These are phyloP conservation scores for Candida coleopterorum DNA, from an alignment of 805 yeast species.

Conservation along the genomic window DNA sequence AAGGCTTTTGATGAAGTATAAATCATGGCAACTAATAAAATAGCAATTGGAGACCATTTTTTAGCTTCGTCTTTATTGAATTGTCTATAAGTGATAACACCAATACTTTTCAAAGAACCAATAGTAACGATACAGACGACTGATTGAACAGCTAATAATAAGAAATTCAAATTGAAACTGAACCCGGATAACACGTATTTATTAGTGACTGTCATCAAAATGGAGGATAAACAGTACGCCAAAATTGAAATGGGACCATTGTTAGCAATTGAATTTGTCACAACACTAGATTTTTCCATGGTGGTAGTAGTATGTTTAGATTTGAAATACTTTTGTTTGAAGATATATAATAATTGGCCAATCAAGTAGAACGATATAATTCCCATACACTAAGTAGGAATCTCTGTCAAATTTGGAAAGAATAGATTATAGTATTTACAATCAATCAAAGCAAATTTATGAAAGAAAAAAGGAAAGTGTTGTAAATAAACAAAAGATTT, in stretches of 20 bases:
- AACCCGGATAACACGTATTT: constrained; percentile 83
- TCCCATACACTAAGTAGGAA: constrained; percentile 28
- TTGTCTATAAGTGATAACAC: constrained; percentile 81
- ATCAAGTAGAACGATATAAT: constrained; percentile 34
- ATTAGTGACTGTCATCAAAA: constrained; percentile 95
- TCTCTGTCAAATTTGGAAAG: background rate
- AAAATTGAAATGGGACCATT: constrained; percentile 66
- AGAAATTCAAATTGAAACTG: constrained; percentile 75
- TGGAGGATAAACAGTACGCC: constrained; percentile 89
- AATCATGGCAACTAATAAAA: constrained; percentile 86
- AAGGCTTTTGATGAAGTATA: constrained; percentile 95
- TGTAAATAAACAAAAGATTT: background rate
- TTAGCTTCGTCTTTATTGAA: constrained; percentile 84
- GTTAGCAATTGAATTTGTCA: constrained; percentile 37
- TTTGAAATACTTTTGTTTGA: constrained; percentile 19
- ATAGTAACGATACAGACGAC: constrained; percentile 76
- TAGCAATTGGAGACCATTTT: constrained; percentile 93
- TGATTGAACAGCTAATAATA: constrained; percentile 84
- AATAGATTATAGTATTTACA: background rate
- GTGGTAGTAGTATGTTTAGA: background rate
- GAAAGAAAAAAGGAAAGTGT: constrained; percentile 1
- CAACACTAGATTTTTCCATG: constrained; percentile 30
- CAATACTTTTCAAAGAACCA: constrained; percentile 64
- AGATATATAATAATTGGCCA: constrained; percentile 29
- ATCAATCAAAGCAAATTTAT: no score